Percentiles rank a stretch among this genome's conserved stretches.
Conservation (phyloP, 164 flowering plant genomes). For the Platanus orientalis region DNA sequence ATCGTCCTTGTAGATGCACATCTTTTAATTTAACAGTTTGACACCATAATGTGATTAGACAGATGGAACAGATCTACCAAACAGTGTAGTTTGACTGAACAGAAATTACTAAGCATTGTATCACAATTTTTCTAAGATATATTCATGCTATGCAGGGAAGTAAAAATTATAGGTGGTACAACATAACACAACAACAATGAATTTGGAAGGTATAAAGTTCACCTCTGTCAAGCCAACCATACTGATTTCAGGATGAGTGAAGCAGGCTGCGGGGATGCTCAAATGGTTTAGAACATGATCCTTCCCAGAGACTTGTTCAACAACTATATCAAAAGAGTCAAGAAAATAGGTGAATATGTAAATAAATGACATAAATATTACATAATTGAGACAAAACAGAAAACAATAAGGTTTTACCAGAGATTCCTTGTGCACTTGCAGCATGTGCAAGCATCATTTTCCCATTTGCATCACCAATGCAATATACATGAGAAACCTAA, state of each 20-base stretch:
- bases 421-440: conserved; percentile 99
- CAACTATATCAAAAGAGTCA: conserved; percentile 42
- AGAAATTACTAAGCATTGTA: no score
- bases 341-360: neutral
- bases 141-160: no score
- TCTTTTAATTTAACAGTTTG: no score
- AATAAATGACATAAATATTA: neutral
- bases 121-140: no score
- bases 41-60: no score
- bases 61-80: no score
- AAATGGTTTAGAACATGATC: conserved; percentile 91
- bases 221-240: conserved; percentile 99
- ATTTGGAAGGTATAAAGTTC: conserved; percentile 3
- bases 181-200: neutral
- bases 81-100: no score
- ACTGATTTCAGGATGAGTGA: conserved; percentile 99
- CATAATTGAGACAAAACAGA: conserved; percentile 3
- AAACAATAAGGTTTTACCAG: conserved; percentile 32
- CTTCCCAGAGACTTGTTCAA: conserved; percentile 89
- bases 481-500: conserved; percentile 92
- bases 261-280: conserved; percentile 98
- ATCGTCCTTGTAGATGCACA: no score
- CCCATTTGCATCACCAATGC: conserved; percentile 99
- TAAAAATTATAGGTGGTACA: neutral
- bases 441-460: conserved; percentile 99